phyloP scores from a whole-genome alignment of 2,329 filamentous ascomycete genomes.

The Dothistroma septosporum region DNA sequence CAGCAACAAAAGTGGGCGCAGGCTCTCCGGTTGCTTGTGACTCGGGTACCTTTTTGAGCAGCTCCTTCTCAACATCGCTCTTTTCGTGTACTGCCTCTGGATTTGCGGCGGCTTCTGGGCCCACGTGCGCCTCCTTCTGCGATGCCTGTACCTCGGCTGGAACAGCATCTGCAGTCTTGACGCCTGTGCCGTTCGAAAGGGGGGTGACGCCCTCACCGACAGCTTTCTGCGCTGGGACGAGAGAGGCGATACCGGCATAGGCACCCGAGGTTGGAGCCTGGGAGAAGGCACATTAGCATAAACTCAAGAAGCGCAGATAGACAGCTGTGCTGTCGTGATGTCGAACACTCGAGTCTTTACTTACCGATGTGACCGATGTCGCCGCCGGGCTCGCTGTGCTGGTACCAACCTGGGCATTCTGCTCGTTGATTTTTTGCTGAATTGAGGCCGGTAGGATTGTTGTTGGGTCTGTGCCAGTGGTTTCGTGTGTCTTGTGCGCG shows the following conservation, averaged over 20 bases:
- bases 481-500: conserved; percentile 38
- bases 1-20: conserved; percentile 40
- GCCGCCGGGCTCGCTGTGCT: background rate
- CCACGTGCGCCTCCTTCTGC: conserved; percentile 37
- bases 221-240: background rate
- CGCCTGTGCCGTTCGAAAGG: background rate
- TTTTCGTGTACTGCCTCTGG: conserved; percentile 69
- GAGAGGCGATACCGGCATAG: background rate
- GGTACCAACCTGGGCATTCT: background rate
- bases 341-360: too few species aligned
- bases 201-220: background rate
- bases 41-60: conserved; percentile 57
- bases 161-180: conserved; percentile 19
- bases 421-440: conserved; percentile 44
- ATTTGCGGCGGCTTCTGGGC: conserved; percentile 68
- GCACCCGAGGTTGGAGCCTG: conserved; percentile 1
- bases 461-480: conserved; percentile 49
- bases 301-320: too few species aligned
- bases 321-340: too few species aligned
- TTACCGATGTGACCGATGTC: too few species aligned
- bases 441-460: conserved; percentile 34
- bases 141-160: conserved; percentile 29
- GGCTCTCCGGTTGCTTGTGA: conserved; percentile 43
- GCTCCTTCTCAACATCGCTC: conserved; percentile 67
- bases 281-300: background rate